phyloP scores from a whole-genome alignment of 768 basidiomycete genomes.

The Russula sp. region DNA sequence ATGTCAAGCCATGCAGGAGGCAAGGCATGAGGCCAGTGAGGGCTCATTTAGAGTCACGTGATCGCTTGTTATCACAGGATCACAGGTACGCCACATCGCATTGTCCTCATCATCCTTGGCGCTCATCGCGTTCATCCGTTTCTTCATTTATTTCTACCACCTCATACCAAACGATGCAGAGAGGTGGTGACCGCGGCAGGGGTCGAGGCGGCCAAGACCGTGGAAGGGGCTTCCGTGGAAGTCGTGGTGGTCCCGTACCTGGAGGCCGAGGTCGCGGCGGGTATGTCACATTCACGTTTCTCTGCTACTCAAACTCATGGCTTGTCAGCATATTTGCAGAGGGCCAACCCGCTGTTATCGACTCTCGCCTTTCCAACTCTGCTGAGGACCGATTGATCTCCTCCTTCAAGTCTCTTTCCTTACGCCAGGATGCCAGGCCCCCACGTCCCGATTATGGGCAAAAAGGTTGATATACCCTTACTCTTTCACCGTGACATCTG shows the following conservation, averaged over 20 bases:
- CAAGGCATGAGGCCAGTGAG: neutral
- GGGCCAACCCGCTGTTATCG: slow-evolving; percentile 46
- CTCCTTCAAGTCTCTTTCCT: slow-evolving; percentile 35
- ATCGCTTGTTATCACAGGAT: neutral
- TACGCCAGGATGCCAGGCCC: slow-evolving; percentile 41
- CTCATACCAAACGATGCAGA: slow-evolving; percentile 23
- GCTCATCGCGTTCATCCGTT: neutral
- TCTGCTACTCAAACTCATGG: neutral
- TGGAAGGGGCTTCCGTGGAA: slow-evolving; percentile 30
- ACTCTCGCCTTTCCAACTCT: slow-evolving; percentile 49
- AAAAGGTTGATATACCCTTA: slow-evolving; percentile 18
- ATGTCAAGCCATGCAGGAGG: neutral
- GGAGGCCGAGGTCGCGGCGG: slow-evolving; percentile 40
- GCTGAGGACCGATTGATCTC: slow-evolving; percentile 45
- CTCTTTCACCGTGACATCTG: neutral
- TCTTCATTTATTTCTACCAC: neutral
- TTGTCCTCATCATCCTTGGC: neutral
- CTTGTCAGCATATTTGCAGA: slow-evolving; percentile 43
- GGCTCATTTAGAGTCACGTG: neutral
- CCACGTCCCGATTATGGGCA: slow-evolving; percentile 50
- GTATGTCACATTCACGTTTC: slow-evolving; percentile 33
- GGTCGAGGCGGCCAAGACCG: slow-evolving; percentile 31
- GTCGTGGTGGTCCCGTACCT: slow-evolving; percentile 33
- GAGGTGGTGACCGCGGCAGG: slow-evolving; percentile 32
- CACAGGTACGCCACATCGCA: neutral